These are phyloP conservation scores for Backusella tarrabulga DNA, from an alignment of 192 early-diverging fungal species.

Conservation along the genomic window DNA sequence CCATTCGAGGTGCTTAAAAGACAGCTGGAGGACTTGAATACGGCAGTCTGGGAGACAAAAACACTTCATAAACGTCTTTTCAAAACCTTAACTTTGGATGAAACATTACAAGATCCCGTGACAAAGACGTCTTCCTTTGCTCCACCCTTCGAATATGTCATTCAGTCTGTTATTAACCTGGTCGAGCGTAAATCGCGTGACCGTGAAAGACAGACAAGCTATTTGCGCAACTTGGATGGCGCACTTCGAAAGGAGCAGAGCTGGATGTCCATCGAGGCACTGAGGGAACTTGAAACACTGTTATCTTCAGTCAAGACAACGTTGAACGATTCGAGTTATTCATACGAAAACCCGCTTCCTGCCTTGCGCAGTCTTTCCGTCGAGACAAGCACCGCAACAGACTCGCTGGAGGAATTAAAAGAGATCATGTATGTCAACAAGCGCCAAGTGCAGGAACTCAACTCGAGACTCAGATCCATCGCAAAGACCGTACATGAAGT, in stretches of 20 bases:
- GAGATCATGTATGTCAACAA: conserved; percentile 45
- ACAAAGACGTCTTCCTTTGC: conserved; percentile 2
- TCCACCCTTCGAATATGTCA: conserved; percentile 37
- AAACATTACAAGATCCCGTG: conserved; percentile 24
- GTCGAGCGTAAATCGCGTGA: conserved; percentile 34
- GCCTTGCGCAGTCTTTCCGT: conserved; percentile 19
- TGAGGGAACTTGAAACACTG: conserved; percentile 25
- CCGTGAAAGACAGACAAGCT: conserved; percentile 34
- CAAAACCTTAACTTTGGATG: conserved; percentile 34
- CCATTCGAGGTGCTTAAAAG: conserved; percentile 38
- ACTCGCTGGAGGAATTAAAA: conserved; percentile 38
- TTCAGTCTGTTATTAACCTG: conserved; percentile 28
- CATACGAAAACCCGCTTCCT: conserved; percentile 35
- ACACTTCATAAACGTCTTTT: conserved; percentile 39
- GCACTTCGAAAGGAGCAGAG: conserved; percentile 25
- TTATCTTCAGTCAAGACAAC: conserved; percentile 22
- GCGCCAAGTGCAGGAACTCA: conserved; percentile 36
- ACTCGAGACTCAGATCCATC: conserved; percentile 30
- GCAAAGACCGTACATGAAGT: conserved; percentile 43
- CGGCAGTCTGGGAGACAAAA: conserved; percentile 41
- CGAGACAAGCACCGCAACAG: conserved; percentile 31
- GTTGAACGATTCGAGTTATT: conserved; percentile 21
- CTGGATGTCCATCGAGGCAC: conserved; percentile 25
- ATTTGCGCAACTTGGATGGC: conserved; percentile 27
- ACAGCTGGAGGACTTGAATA: conserved; percentile 39